Evolutionary conservation across 2,329 filamentous ascomycete species (phyloP), one percentile per base, ranked within the genome.

Genomic region (Penicillium janthinellum): DNA sequence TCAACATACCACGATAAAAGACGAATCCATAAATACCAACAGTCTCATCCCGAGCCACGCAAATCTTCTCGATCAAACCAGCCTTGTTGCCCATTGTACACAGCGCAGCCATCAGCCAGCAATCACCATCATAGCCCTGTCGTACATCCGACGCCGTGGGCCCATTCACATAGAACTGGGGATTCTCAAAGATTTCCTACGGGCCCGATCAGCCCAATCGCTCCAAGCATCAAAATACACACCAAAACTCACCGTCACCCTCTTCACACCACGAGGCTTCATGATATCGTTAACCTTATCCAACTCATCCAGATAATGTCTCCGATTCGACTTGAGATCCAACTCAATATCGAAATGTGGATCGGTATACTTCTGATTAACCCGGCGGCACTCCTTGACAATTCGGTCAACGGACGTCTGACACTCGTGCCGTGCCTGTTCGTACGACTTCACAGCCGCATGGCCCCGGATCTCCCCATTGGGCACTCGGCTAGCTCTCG

Each of bases 1-100:
- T 53, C 4, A 7, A 61, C 73, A 63, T 74, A 82, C 84, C 85
- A 65, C 90, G 84, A 74, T 90, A 86, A 71, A 95, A 94, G 11
- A 95, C 90, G 65, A 95, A 95, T 0, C 91, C 91, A 66, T 95
- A 95, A 1, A 94, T 90, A 12, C 91, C 91, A 3, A 92, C 86
- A 35, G 85, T 81, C 70, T 90, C 85, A 65, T 95, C 86, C 12
- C 86, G 84, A 5, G 86, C 88, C 50, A 95, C 88, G 64, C 90
- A 95, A 8, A 92, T 81, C 56, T 80, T 84, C 72, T 92, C 86
- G 55, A 95, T 90, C 62, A 93, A 74, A 0, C 85, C 87, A 20
- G 84, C 78, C 74, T 90, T 90, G 70, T 91, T 91, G 65, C 86
- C 88, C 62, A 96, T 82, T 0, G 90, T 91, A 62, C 88, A 91